Base-by-base conservation (phyloP, 2,329 filamentous ascomycete genomes). In the Hymenoscyphus occultus region DNA sequence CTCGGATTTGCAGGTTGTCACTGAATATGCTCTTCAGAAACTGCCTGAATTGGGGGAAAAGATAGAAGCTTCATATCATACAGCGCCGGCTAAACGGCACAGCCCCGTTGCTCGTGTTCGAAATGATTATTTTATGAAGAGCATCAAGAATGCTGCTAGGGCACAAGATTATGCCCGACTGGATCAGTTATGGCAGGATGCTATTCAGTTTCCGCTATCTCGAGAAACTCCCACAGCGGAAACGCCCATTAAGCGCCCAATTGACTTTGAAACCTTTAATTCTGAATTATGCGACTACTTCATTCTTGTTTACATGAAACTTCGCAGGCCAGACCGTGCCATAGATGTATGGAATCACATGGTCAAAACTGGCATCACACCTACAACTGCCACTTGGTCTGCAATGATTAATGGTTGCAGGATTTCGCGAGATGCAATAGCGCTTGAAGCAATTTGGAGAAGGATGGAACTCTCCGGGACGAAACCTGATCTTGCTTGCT, bases 381-480 rank as follows among this genome's bases (percentile, higher is more conserved):
- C 90, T 14, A 87, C 82, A 6, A 71, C 89, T 63, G 83, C 80
- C 70, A 89, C 90, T 0, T 95, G 90, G 84, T 89, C 87, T 48
- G 79, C 85, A 56, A 90, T 95, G 84, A 84, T 95, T 69, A 82
- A 85, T 64, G 91, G 91, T 1, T 92, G 88, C 76, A 84, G 83
- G 72, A 81, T 80, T 60, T 81, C 85, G 60, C 81, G 81, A 62
- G 87, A 92, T 70, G 69, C 80, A 0, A 75, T 79, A n/a, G 86
- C 83, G 28, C 80, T 93, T 66, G 84, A 88, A 63, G 81, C 81
- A 0, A 82, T 93, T 39, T 96, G 92, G 91, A 70, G 77, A 0
- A 85, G 84, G 68, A 85, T 95, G 77, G 72, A 83, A 3, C 74
- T 73, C 9, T 82, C 86, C 1, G 84, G 84, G 1, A 72, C 86